Percentiles rank a stretch among this genome's conserved stretches.
phyloP scores from a whole-genome alignment of 1,284 basidiomycete species.

The Chalciporus sp. region DNA sequence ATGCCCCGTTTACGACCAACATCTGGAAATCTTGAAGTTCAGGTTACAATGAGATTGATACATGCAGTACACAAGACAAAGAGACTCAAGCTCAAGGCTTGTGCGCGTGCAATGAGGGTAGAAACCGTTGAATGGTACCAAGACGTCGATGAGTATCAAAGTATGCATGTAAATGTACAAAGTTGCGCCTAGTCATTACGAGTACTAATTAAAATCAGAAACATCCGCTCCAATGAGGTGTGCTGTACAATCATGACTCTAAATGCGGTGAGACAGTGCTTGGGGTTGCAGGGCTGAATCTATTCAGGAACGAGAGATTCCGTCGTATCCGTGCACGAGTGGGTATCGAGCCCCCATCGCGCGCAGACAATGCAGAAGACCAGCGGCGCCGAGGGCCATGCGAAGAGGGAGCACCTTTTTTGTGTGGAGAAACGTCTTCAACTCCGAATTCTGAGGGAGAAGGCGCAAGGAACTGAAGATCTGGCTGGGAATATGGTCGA shows the following conservation, averaged over 20 bases:
- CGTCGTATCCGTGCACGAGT: constrained; percentile 29
- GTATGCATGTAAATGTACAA: constrained; percentile 22
- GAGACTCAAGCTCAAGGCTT: no score
- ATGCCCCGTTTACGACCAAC: no score
- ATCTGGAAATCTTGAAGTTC: not conserved
- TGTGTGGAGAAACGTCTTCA: constrained; percentile 11
- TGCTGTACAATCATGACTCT: constrained; percentile 11
- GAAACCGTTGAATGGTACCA: constrained; percentile 10
- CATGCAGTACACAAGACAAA: constrained; percentile 5
- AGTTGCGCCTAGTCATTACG: constrained; percentile 8
- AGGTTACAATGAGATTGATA: constrained; percentile 3
- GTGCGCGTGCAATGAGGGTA: constrained; percentile 5
- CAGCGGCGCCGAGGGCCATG: constrained; percentile 22
- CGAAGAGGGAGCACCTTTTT: constrained; percentile 15
- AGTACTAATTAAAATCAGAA: constrained; percentile 11
- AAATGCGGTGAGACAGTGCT: constrained; percentile 9
- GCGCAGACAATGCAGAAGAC: constrained; percentile 15
- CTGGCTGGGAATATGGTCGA: constrained; percentile 36
- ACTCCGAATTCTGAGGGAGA: constrained; percentile 25
- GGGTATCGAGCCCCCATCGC: constrained; percentile 18
- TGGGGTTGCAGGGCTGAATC: constrained; percentile 20
- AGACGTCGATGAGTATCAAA: constrained; percentile 7
- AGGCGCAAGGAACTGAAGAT: constrained; percentile 24
- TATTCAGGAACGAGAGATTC: constrained; percentile 36
- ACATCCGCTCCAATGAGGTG: constrained; percentile 4